Evolutionary conservation across 2,329 filamentous ascomycete species (phyloP), one percentile per base, ranked within the genome.

Genomic region (Sporothrix humicola): DNA sequence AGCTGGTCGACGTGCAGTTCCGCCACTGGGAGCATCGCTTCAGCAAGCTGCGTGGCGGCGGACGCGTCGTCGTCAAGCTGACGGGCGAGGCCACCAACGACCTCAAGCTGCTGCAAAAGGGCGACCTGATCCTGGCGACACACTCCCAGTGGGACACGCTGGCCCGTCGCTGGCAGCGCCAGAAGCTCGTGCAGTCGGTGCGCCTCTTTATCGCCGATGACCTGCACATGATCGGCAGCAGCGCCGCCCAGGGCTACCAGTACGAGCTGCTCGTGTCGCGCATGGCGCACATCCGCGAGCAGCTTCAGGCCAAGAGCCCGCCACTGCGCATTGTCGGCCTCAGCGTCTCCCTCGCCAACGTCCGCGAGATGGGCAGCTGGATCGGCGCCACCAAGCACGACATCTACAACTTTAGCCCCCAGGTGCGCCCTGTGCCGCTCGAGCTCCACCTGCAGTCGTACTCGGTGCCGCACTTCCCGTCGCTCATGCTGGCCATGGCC

Each of bases 261-360:
- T 99, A 99, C 82, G 96, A 99, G 84, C 93, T 96, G 71, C 91
- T 99, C 71, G 93, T 99, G n/a, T 98, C 96, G 75, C 92, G 96
- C 71, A 98, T 98, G 92, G 94, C 97, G 81, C 96, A 96, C 76
- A 98, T 99, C 80, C 92, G 94, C 74, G 91, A 93, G 0, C 94
- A 98, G 81, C 92, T 93, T 0, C 93, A 97, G 81, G 6, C 46
- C 12, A 92, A 93, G 0, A 93, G 97, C 81, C 90, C 92, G 54
- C 90, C 92, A 10, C 88, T 98, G 84, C 91, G 96, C 70, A 95
- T 98, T 65, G 84, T 99, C 72, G 96, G 94, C 1, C 84, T 99
- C 74, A 95, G 94, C 80, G 96, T 98, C 42, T 97, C 96, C 31
- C 87, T 99, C 26, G 91, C 96, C 5, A 98, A 98, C 80, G 95